Evolutionary conservation across 768 basidiomycete species (phyloP).

Genomic region (Trametes maxima): DNA sequence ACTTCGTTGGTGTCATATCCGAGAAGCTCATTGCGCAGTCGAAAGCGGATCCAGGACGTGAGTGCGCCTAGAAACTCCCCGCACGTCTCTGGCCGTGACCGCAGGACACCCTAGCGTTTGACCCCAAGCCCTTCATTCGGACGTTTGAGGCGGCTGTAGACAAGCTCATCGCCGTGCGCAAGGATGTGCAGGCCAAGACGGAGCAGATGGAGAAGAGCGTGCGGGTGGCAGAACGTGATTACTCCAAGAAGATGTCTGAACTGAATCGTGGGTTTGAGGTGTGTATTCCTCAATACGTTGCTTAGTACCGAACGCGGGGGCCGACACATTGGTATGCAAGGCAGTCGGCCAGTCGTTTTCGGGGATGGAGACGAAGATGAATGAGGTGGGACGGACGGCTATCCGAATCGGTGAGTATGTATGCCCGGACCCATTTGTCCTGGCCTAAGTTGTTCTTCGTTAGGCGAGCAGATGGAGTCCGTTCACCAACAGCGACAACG

Average conservation of each 20-base stretch:
- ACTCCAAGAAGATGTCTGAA: constrained; percentile 92
- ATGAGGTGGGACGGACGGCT: constrained; percentile 90
- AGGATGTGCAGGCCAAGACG: constrained; percentile 88
- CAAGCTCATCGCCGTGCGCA: constrained; percentile 80
- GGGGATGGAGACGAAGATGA: constrained; percentile 89
- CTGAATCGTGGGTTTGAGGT: constrained; percentile 95
- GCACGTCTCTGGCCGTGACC: background rate
- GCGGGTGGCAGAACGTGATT: constrained; percentile 85
- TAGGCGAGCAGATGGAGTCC: constrained; percentile 95
- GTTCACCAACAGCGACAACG: constrained; percentile 90
- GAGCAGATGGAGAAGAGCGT: constrained; percentile 94
- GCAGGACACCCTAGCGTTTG: constrained; percentile 63
- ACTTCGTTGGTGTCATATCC: constrained; percentile 82
- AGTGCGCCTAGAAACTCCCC: constrained; percentile 39
- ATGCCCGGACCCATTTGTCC: background rate
- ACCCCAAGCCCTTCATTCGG: constrained; percentile 89
- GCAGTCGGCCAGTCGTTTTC: constrained; percentile 85
- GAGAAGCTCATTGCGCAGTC: constrained; percentile 89
- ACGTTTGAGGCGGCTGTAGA: constrained; percentile 94
- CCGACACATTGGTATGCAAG: constrained; percentile 41
- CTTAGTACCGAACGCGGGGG: background rate
- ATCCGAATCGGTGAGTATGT: constrained; percentile 78
- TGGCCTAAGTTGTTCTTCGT: background rate
- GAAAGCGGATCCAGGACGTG: constrained; percentile 80
- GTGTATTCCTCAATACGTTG: constrained; percentile 27